Conservation (phyloP, 1,284 basidiomycete species). For the Ustilago trichophora region DNA sequence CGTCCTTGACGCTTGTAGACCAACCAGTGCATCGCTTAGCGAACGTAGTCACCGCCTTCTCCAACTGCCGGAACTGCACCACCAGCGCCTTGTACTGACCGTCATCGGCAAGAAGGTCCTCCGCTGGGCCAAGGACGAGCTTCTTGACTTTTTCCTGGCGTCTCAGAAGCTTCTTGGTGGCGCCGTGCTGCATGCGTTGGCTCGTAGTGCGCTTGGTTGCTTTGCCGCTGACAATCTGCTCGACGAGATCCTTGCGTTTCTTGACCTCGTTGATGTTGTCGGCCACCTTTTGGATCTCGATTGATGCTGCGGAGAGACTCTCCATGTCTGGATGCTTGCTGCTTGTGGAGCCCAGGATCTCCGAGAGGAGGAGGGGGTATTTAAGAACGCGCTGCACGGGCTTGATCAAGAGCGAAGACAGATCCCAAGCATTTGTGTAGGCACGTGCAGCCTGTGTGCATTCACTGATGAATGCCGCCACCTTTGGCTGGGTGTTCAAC, state of each 20-base stretch:
- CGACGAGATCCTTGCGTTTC: constrained; percentile 78
- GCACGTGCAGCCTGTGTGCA: constrained; percentile 64
- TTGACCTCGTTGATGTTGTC: constrained; percentile 86
- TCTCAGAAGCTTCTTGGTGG: constrained; percentile 48
- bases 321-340: constrained; percentile 79
- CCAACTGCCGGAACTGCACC: constrained; percentile 37
- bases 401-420: constrained; percentile 84
- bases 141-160: constrained; percentile 52
- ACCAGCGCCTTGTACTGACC: constrained; percentile 44
- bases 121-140: constrained; percentile 26
- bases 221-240: constrained; percentile 54
- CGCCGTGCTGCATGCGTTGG: constrained; percentile 43
- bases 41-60: constrained; percentile 35
- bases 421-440: constrained; percentile 85
- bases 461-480: constrained; percentile 63
- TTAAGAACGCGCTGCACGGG: constrained; percentile 71
- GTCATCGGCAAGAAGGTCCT: constrained; percentile 38
- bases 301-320: constrained; percentile 74
- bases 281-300: constrained; percentile 79
- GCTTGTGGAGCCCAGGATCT: constrained; percentile 76
- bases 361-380: constrained; percentile 83
- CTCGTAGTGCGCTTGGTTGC: constrained; percentile 29
- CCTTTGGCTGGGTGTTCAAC: constrained; percentile 49
- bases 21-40: constrained; percentile 42
- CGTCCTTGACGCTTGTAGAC: constrained; percentile 37